phyloP scores from a whole-genome alignment of 352 stramenopile genomes.

The Phytopythium montanum region DNA sequence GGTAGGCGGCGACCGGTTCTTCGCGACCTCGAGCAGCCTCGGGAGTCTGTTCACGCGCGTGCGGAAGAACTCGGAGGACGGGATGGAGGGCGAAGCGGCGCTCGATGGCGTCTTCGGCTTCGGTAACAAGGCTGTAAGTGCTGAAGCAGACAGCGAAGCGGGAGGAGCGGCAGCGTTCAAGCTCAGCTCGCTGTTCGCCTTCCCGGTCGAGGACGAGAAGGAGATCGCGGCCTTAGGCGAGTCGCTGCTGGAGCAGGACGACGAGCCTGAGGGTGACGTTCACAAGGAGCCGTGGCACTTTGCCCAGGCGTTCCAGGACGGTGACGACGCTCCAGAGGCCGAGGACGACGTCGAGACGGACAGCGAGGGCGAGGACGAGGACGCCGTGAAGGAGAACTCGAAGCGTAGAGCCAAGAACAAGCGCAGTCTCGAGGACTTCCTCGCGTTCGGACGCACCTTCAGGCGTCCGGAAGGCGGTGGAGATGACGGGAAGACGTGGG shows the following conservation, averaged over 20 bases:
- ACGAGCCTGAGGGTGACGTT: conserved; percentile 18
- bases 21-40: conserved; percentile 49
- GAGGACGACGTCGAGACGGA: conserved; percentile 28
- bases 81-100: conserved; percentile 64
- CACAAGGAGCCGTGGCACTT: conserved; percentile 41
- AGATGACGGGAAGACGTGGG: conserved; percentile 35
- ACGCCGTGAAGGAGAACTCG: conserved; percentile 15
- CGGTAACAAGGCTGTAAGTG: conserved; percentile 5
- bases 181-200: conserved; percentile 69
- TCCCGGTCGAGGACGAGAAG: conserved; percentile 48
- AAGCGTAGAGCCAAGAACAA: conserved; percentile 30
- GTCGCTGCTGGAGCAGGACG: conserved; percentile 44
- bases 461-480: conserved; percentile 16
- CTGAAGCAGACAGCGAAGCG: conserved; percentile 1
- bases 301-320: conserved; percentile 30
- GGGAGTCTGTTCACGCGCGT: conserved; percentile 73
- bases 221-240: conserved; percentile 40
- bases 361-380: conserved; percentile 34
- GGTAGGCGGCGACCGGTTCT: conserved; percentile 69
- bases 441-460: conserved; percentile 62
- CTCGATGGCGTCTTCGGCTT: conserved; percentile 65
- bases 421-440: conserved; percentile 46
- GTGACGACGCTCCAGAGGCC: conserved; percentile 19
- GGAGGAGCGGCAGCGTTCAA: conserved; percentile 40
- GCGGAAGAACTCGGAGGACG: conserved; percentile 81